These are phyloP conservation scores for Torulaspora delbrueckii DNA, from an alignment of 805 yeast species.

Conservation along the genomic window DNA sequence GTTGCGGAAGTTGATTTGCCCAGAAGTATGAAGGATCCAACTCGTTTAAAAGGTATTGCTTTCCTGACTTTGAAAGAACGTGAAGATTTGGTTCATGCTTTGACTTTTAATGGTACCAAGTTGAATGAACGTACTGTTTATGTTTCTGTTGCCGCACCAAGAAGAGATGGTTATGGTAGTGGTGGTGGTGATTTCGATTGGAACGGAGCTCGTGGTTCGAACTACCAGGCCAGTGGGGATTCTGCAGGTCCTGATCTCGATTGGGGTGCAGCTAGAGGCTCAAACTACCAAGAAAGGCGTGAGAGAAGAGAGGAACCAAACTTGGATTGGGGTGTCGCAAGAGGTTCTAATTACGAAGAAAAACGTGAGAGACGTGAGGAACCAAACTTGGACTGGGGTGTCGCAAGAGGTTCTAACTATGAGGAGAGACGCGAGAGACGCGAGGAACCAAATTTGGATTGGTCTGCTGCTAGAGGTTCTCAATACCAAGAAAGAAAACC, in stretches of 20 bases:
- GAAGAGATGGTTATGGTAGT: conserved; percentile 41
- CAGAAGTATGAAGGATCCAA: conserved; percentile 53
- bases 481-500: conserved; percentile 26
- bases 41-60: conserved; percentile 80
- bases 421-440: conserved; percentile 29
- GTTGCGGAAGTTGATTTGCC: conserved; percentile 69
- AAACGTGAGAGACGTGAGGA: conserved; percentile 35
- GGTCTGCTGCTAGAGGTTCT: conserved; percentile 46
- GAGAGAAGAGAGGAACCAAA: conserved; percentile 46
- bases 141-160: conserved; percentile 76
- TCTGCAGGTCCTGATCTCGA: conserved; percentile 44
- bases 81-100: conserved; percentile 69
- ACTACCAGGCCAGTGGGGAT: conserved; percentile 23
- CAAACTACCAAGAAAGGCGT: conserved; percentile 34
- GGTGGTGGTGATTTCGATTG: conserved; percentile 43
- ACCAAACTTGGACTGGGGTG: conserved; percentile 34
- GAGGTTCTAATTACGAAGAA: conserved; percentile 34
- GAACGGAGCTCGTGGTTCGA: conserved; percentile 40
- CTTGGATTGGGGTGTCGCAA: conserved; percentile 54
- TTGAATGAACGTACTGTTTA: conserved; percentile 68
- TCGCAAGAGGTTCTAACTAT: conserved; percentile 36
- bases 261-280: conserved; percentile 44
- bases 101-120: conserved; percentile 63
- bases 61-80: conserved; percentile 77
- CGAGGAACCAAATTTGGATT: conserved; percentile 57